Evolutionary conservation across 176 grass and related monocot species (phyloP).

Genomic region (Pontederia crassipes): DNA sequence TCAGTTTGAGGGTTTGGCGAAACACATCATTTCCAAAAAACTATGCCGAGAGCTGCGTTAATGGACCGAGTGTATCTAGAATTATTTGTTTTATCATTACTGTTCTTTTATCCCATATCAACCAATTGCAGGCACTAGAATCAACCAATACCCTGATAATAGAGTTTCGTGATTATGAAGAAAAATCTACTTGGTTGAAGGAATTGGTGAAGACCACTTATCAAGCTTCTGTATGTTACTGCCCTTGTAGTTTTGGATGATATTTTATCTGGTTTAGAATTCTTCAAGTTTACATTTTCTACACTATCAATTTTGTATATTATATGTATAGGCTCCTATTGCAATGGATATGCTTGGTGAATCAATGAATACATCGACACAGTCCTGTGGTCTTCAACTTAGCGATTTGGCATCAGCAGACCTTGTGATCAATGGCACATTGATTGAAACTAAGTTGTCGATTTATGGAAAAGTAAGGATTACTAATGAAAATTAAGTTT

Average conservation of each 20-base stretch:
- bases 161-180: slow-evolving; percentile 62
- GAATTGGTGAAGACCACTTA: slow-evolving; percentile 78
- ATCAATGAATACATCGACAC: slow-evolving; percentile 33
- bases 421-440: slow-evolving; percentile 83
- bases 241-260: slow-evolving; percentile 17
- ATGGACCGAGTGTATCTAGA: no score
- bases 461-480: slow-evolving; percentile 72
- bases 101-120: slow-evolving; percentile 11
- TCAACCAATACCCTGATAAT: slow-evolving; percentile 76
- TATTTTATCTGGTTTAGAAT: neutral
- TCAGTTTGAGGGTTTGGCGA: no score
- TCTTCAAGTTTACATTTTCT: slow-evolving; percentile 14
- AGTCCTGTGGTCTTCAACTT: slow-evolving; percentile 44
- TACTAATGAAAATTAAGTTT: neutral
- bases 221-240: slow-evolving; percentile 63
- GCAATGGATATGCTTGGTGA: slow-evolving; percentile 73
- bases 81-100: neutral
- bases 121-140: slow-evolving; percentile 64
- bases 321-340: slow-evolving; percentile 47
- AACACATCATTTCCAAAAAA: no score
- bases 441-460: slow-evolving; percentile 83
- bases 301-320: neutral
- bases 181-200: slow-evolving; percentile 81
- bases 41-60: no score
- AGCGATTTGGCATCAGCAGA: slow-evolving; percentile 63